Evolutionary conservation across 768 basidiomycete species (phyloP), one percentile per base, ranked within the genome.

Genomic region (Suillus alpinus): DNA sequence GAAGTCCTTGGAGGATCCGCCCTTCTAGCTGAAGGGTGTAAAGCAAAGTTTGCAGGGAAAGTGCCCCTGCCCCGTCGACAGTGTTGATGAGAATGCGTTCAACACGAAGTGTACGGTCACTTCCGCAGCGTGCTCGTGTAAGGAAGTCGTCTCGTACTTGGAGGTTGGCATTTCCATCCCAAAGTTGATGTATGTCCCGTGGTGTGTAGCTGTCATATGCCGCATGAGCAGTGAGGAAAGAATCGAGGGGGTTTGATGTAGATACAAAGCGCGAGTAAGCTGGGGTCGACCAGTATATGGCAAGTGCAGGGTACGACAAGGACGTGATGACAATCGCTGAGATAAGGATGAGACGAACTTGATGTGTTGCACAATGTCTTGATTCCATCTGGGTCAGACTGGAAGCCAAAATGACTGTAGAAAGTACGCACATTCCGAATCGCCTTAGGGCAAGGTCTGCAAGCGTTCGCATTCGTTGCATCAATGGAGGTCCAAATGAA

Each of bases 311-410:
- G 66, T 93, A 94, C 69, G 94, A 91, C 59, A 95, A 84, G 18
- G 89, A 89, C 59, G 92, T 90, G 70, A 95, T 94, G 64, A 95
- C 92, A 60, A 94, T 83, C 56, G 89, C 85, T 23, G 91, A 94
- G 62, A 94, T 87, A 65, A 95, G 83, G 71, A 95, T 92, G 53
- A 95, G 86, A 57, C 92, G 86, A 59, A 92, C 92, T 74, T 94
- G 94, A 73, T 94, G 92, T 1, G 89, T 92, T 63, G 93, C 91
- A 68, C 92, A 94, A 70, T 94, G 92, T 60, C 92, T 94, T 67
- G 13, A 58, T 46, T 10, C 32, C 31, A 34, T 44, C 34, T 50
- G 39, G 59, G 61, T 62, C 61, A 53, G 60, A 63, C 20, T 40
- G 57, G 62, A 50, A 32, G 20, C 49, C 49, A 53, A 26, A 47